A percentile compares a stretch with the other conserved stretches of the same genome.
Evolutionary conservation across 176 grass and related monocot species (phyloP).

Genomic region (Phoenix roebelenii): DNA sequence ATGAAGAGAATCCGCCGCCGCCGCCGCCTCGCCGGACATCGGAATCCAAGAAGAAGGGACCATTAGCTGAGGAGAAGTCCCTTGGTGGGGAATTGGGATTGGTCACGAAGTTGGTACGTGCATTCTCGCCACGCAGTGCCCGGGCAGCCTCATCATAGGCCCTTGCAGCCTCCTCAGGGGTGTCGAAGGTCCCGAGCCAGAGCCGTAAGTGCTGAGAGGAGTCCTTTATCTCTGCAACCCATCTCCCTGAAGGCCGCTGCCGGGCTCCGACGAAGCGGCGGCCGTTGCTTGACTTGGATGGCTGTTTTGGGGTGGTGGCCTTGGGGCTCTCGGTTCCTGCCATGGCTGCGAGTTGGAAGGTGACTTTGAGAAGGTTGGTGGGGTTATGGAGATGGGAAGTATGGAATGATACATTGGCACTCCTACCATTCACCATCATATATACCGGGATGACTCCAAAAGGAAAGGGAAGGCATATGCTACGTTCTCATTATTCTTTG

Average conservation of each 20-base stretch:
- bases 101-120: conserved; percentile 52
- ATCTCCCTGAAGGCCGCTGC: conserved; percentile 50
- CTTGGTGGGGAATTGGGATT: too few species aligned
- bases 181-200: too few species aligned
- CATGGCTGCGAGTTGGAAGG: not conserved
- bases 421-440: not conserved
- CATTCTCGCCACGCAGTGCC: conserved; percentile 32
- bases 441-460: not conserved
- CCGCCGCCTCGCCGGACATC: not conserved
- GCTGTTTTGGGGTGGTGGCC: not conserved
- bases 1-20: not conserved
- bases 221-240: conserved; percentile 65
- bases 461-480: conserved; percentile 25
- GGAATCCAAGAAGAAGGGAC: not conserved
- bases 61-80: too few species aligned
- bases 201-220: conserved; percentile 25
- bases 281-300: not conserved
- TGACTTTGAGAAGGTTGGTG: not conserved
- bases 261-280: conserved; percentile 43
- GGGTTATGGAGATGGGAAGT: not conserved
- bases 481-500: conserved; percentile 8
- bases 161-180: too few species aligned
- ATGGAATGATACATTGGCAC: conserved; percentile 3
- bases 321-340: not conserved
- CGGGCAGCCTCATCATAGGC: conserved; percentile 34